Base-by-base conservation (phyloP, 2,329 filamentous ascomycete species). In the Trichoderma sp. region DNA sequence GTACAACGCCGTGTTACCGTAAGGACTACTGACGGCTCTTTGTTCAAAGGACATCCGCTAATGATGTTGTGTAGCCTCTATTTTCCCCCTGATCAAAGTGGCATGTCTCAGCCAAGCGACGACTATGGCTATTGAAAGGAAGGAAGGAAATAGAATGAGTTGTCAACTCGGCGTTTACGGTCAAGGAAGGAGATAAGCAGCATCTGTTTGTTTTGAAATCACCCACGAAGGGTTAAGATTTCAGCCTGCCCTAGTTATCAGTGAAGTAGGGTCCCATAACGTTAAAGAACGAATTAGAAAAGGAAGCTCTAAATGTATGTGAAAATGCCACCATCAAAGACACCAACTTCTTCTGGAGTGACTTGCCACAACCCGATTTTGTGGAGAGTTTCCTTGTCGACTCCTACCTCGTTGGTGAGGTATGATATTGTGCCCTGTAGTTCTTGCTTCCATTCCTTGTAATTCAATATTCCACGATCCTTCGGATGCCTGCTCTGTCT, bases 1-100 rank as follows among this genome's bases (percentile, higher is more conserved):
- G 0, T 98, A 98, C 77, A 83, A 89, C 61, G 73, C 85, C 27
- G 80, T 83, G 39, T 78, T 97, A 12, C 92, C 94, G 93, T 97
- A 79, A 72, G 78, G 17, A 39, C 3, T 13, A 3, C 25, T 12
- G 2, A 2, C 29, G 15, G 1, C 1, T 54, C 27, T 19, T 1
- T 9, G 3, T 48, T 19, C 22, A 5, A 12, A 19, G 9, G 27
- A 19, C 27, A 9, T 25, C 3, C 27, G 27, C 37, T 64, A 35
- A 56, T 19, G 9, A n/a, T 57, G n/a, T 34, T 12, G 22, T 5
- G 12, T 25, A 66, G 64, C n/a, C 52, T 50, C 2, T 66, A 66
- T 12, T 66, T 66, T 22, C 64, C 54, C 27, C 64, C 64, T 32
- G n/a, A n/a, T 22, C 10, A 65, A 2, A 12, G 13, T n/a, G 19